Evolutionary conservation across 1,284 basidiomycete species (phyloP).

Genomic region (Schizopora paradoxa): DNA sequence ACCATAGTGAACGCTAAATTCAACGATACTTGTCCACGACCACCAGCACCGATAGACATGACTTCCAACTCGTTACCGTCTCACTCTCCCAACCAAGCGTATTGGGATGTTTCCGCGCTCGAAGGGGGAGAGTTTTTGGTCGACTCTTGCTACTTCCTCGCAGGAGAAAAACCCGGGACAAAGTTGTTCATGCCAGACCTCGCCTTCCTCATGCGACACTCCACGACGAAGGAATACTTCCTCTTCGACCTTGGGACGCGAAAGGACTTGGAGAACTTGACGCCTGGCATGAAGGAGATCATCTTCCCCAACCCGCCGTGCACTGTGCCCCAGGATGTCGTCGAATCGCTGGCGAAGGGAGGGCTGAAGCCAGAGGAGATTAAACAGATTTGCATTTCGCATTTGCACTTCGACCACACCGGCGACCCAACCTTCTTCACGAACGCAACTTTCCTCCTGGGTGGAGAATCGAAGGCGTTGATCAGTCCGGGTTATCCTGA

Average conservation of each 20-base stretch:
- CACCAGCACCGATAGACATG: too few relatives aligned
- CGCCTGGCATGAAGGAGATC: neutral
- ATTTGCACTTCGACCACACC: conserved; percentile 33
- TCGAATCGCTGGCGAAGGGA: conserved; percentile 11
- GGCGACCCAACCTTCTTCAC: conserved; percentile 28
- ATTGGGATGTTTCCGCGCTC: conserved; percentile 13
- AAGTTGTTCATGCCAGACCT: conserved; percentile 9
- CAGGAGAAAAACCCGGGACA: neutral
- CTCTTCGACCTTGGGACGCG: conserved; percentile 19
- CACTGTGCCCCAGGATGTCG: conserved; percentile 11
- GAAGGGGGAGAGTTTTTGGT: conserved; percentile 13
- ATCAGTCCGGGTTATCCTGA: conserved; percentile 23
- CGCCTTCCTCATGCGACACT: conserved; percentile 16
- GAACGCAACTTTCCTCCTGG: conserved; percentile 25
- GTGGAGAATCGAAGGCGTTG: conserved; percentile 19
- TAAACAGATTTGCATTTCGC: conserved; percentile 20
- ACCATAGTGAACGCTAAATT: too few relatives aligned
- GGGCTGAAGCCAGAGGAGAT: conserved; percentile 11
- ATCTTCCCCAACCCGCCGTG: neutral
- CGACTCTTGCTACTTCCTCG: neutral
- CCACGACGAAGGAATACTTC: conserved; percentile 5
- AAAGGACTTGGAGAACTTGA: conserved; percentile 12
- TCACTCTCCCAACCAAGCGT: conserved; percentile 14
- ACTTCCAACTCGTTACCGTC: too few relatives aligned
- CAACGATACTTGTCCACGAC: too few relatives aligned